Evolutionary conservation across 2,329 filamentous ascomycete species (phyloP), one percentile per base, ranked within the genome.

Genomic region (Calonectria naviculata): DNA sequence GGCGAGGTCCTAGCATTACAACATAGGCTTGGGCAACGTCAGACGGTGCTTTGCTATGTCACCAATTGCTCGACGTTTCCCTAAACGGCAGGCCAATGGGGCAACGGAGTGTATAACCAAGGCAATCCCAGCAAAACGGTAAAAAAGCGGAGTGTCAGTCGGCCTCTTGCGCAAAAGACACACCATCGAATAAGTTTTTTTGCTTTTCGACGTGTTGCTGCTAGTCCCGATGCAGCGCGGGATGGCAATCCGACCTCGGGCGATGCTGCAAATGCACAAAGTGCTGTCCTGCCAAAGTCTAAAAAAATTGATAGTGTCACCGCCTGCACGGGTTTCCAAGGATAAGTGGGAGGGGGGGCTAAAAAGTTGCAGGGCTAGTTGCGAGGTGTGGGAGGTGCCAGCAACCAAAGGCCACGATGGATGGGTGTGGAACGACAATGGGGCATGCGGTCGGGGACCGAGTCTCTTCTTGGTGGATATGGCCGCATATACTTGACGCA

Each of bases 261-360:
- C 52, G 36, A 49, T 34, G 67, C 52, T 47, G 62, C 31, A 60
- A 58, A 60, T 61, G 54, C 28, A 47, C 36, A 28, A 52, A 62
- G 62, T 62, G 17, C 34, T 61, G 38, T 31, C 36, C 17, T 21
- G 54, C 36, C 34, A 54, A 62, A 62, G 46, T 41, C 54, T 21
- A 54, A 65, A 61, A 41, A 60, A 60, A 58, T 38, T 65, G 67
- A 46, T 65, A 69, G 67, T 65, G 60, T 69, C 67, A 69, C 67
- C 67, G 61, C 67, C 67, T 65, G 47, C 42, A 46, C 60, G 24
- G 26, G 42, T 29, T 46, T 52, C 65, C 44, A 31, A 21, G 34
- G 67, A 52, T 31, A n/a, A 52, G 28, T 41, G 10, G 38, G 26
- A 41, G 24, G 24, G 36, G 38, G 56, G 56, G 56, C 54, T 42